A percentile compares a stretch with the other conserved stretches of the same genome.
phyloP scores from a whole-genome alignment of 208 protist species.

The Sergeia podlipaevii region DNA sequence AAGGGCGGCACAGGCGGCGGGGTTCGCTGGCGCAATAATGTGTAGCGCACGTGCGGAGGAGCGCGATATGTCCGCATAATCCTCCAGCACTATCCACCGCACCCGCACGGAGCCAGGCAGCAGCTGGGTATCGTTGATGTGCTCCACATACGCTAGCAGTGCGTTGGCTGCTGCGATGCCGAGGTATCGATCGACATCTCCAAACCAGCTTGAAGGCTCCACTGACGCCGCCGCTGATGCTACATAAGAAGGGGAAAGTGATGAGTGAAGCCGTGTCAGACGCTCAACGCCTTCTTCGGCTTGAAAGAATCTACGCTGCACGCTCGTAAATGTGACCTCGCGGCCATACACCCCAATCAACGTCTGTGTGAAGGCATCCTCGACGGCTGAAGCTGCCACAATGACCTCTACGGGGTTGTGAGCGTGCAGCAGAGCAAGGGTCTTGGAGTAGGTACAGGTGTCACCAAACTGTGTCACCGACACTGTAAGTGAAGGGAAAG shows the following conservation, averaged over 20 bases:
- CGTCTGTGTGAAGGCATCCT: constrained; percentile 52
- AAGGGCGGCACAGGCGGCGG: not conserved
- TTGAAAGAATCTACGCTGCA: constrained; percentile 72
- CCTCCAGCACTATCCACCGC: constrained; percentile 54
- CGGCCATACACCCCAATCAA: constrained; percentile 49
- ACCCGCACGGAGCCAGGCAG: constrained; percentile 65
- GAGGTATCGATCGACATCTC: constrained; percentile 78
- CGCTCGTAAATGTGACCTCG: constrained; percentile 68
- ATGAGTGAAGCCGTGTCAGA: constrained; percentile 51
- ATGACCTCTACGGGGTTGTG: constrained; percentile 77
- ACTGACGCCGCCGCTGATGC: constrained; percentile 20
- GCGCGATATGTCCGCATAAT: constrained; percentile 64
- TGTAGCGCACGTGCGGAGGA: constrained; percentile 59
- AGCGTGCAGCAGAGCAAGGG: constrained; percentile 50
- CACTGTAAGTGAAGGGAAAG: constrained; percentile 53
- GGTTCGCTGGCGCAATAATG: constrained; percentile 22
- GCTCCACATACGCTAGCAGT: constrained; percentile 68
- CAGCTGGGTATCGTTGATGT: constrained; percentile 63
- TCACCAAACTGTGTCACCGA: constrained; percentile 75
- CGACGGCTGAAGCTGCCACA: constrained; percentile 47
- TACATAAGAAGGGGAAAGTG: constrained; percentile 19
- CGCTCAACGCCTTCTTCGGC: constrained; percentile 52
- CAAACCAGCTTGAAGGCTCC: too few species aligned
- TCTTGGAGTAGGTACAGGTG: constrained; percentile 67
- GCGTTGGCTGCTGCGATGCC: constrained; percentile 77